phyloP scores from a whole-genome alignment of 495 filamentous ascomycete genomes.

The Trichoderma erinaceum region DNA sequence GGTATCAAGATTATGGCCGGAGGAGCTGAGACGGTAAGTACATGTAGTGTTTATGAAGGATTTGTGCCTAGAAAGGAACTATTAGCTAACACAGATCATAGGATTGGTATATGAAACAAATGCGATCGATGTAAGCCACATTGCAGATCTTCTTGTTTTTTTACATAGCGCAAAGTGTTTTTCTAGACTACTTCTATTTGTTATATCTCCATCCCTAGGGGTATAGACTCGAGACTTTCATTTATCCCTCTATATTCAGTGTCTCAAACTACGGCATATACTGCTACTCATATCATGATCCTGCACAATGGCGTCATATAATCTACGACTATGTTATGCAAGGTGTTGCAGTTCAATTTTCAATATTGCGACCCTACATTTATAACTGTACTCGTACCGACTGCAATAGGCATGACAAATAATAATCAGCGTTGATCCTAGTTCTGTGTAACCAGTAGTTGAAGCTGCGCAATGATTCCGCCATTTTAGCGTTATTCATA shows the following conservation, averaged over 20 bases:
- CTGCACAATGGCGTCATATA: not conserved
- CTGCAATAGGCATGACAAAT: not conserved
- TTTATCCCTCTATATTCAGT: not conserved
- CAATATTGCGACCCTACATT: not conserved
- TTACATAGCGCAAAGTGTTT: not conserved
- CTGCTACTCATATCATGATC: not conserved
- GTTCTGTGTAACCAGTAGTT: not conserved
- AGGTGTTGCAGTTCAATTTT: not conserved
- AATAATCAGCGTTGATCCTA: not conserved
- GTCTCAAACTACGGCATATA: not conserved
- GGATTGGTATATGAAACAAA: not conserved
- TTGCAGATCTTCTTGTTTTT: not conserved
- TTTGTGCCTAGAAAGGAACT: not conserved
- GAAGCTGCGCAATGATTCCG: not conserved
- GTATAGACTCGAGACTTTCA: no score
- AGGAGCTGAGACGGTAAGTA: conserved; percentile 39
- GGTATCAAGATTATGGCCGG: conserved; percentile 38
- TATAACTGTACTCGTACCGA: not conserved
- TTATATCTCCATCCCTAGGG: not conserved
- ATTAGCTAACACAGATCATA: not conserved
- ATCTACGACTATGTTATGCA: not conserved
- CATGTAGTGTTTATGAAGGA: not conserved
- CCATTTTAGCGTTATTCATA: not conserved
- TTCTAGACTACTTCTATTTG: not conserved
- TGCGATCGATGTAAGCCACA: not conserved